These are phyloP conservation scores for Saccharomyces pastorianus DNA, from an alignment of 1,139 yeast species.

Conservation along the genomic window DNA sequence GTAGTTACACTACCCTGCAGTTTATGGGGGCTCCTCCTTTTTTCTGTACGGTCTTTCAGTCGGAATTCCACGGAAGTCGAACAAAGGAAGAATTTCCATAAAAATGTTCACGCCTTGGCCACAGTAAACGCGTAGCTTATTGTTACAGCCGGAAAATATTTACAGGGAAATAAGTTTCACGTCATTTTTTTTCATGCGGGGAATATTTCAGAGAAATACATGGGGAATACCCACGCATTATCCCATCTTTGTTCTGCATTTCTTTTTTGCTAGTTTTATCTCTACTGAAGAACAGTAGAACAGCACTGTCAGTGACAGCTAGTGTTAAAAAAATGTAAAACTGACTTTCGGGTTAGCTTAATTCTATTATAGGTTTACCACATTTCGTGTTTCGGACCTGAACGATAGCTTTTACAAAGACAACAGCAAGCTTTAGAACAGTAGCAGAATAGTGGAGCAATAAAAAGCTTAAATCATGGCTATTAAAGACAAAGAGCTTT, in stretches of 20 bases:
- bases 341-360: too few relatives aligned
- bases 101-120: background rate
- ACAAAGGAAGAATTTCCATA: background rate
- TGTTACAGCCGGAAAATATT: background rate
- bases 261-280: background rate
- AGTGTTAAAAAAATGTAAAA: too few relatives aligned
- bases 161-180: background rate
- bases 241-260: background rate
- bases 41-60: background rate
- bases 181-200: background rate
- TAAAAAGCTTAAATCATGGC: too few relatives aligned
- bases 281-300: background rate
- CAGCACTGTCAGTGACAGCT: background rate
- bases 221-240: background rate
- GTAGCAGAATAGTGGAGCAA: too few relatives aligned
- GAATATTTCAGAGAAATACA: background rate
- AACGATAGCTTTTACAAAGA: too few relatives aligned
- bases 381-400: too few relatives aligned
- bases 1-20: background rate
- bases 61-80: background rate
- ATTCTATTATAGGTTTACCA: too few relatives aligned
- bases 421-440: too few relatives aligned
- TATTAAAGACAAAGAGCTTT: too few relatives aligned
- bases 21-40: background rate
- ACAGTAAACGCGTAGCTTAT: background rate